phyloP scores from a whole-genome alignment of 768 basidiomycete species.

The Collybia sp. region DNA sequence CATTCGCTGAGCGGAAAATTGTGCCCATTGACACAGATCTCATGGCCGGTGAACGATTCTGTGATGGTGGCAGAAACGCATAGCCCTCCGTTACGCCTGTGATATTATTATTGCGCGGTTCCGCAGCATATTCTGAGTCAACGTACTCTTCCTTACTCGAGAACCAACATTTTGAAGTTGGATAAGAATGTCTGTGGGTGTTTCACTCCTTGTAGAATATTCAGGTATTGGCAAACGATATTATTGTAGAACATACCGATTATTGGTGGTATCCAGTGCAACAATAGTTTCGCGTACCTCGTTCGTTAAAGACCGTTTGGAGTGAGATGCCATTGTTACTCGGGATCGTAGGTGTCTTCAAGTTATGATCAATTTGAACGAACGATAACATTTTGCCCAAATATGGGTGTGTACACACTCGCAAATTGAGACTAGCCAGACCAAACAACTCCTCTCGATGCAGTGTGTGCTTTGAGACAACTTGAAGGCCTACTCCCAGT shows the following conservation, averaged over 20 bases:
- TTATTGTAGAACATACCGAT: constrained; percentile 8
- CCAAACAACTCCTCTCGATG: no score
- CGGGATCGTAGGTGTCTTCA: no score
- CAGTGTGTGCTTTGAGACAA: no score
- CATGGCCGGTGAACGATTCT: constrained; percentile 28
- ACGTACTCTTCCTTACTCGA: constrained; percentile 59
- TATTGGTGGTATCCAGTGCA: constrained; percentile 7
- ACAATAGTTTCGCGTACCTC: constrained; percentile 11
- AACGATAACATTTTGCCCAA: not conserved
- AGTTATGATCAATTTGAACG: no score
- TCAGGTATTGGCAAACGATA: constrained; percentile 1
- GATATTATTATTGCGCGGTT: constrained; percentile 3
- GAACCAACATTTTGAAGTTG: constrained; percentile 52
- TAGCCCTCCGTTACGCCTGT: constrained; percentile 60
- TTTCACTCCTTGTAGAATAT: constrained; percentile 18
- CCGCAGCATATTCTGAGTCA: not conserved
- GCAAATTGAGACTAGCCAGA: no score
- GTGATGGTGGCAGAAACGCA: constrained; percentile 21
- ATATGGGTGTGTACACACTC: no score
- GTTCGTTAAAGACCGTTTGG: constrained; percentile 25
- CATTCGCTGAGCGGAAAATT: constrained; percentile 54
- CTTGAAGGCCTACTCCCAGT: no score
- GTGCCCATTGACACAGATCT: constrained; percentile 32
- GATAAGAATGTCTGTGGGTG: constrained; percentile 45
- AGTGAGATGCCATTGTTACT: constrained; percentile 7